Evolutionary conservation across 176 grass and related monocot genomes (phyloP), one percentile per base, ranked within the genome.

Genomic region (Elaeis guineensis): DNA sequence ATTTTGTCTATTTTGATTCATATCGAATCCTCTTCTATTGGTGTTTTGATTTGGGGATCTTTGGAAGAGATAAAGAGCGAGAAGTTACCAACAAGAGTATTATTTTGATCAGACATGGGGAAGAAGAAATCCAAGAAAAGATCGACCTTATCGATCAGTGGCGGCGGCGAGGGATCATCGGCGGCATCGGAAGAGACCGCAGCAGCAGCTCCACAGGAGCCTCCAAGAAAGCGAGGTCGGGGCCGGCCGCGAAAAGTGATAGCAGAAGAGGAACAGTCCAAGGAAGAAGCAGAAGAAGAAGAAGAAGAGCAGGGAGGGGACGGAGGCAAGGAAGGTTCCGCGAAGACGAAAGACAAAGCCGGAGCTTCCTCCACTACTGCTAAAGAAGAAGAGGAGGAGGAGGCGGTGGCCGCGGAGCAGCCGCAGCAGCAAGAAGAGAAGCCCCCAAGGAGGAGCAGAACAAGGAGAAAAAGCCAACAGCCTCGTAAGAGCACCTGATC

Each of bases 401-500:
- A 25, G 16, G 8, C 0, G 17, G 22, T 6, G 21, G 48, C n/a
- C 25, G 62, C 5, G 35, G 35, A 44, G 35, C 35, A 14, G 35
- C 8, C 6, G 1, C 35, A 0, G 35, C 35, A 44, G 6, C 35
- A 44, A 66, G 16, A 28, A 19, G 50, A 26, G 50, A 44, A 44
- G 50, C 11, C 11, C 9, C 35, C 35, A 9, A 44, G 1, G 9
- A 44, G 39, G 14, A 35, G 51, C 52, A 69, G 66, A 49, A 69
- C 66, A 23, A 69, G 66, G 11, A 69, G 66, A 58, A 69, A 69
- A 49, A 69, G 66, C 54, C 28, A 39, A 18, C 66, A 49, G 28
- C 66, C 66, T 49, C 66, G 66, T 21, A 69, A 69, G 54, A 69
- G 66, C 54, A 24, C 29, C 11, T 69, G 66, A 69, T 6, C 7